Evolutionary conservation across 1,139 yeast species (phyloP), one percentile per base, ranked within the genome.

Genomic region (Saccharomyces hybrid): DNA sequence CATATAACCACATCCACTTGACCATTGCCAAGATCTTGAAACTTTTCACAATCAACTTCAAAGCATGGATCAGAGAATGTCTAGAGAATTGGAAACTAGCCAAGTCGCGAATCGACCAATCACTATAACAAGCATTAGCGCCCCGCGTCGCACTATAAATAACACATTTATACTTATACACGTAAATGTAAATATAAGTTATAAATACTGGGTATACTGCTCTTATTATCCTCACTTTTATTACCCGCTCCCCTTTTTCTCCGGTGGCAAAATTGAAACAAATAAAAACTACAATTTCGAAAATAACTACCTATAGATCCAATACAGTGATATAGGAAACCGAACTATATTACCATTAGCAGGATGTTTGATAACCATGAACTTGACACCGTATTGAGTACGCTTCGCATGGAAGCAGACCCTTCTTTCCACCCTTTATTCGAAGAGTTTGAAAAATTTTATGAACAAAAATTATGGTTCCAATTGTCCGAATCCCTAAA

Each of bases 381-480:
- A 55, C 61, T 68, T 51, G 66, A 63, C 49, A 84, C 88, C 4
- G 82, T 85, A 14, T 78, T 90, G 62, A 83, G 86, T 48, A 78
- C 84, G 3, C 75, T 91, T 56, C 81, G 96, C 57, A 78, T 79
- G 69, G 88, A 85, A 65, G 67, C 62, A 7, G 88, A 84, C 55
- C 78, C 82, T 0, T 82, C 84, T 47, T 81, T 88, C 47, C 78
- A 81, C n/a, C 79, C 83, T 47, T 73, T 82, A 48, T 80, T 87
- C 63, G 85, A 84, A 66, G 83, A 85, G 55, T 80, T 93, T 68
- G 98, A 91, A 68, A 96, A 90, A 64, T 77, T 77, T 59, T 88
- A 89, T 73, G 97, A 91, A 69, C 79, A 96, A 64, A 89, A 88
- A 75, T 78, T 81, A 58, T 82, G 86, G 85, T 84, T 80, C 65